Evolutionary conservation across 2,329 filamentous ascomycete species (phyloP).

Genomic region (Aspergillus ustus): DNA sequence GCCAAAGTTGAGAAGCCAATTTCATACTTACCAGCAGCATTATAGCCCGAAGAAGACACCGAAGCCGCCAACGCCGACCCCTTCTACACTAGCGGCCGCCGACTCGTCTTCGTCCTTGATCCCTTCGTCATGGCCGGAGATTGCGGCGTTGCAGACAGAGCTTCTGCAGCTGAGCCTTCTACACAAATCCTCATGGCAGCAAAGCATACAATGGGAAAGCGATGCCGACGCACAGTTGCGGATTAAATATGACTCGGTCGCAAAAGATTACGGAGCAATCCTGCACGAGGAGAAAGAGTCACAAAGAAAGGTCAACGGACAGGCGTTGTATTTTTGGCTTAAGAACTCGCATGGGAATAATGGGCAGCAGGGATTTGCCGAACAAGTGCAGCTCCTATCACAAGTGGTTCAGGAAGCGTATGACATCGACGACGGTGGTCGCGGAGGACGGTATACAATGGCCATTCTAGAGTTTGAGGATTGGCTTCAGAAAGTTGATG

Average conservation of each 20-base stretch:
- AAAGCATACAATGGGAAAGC: constrained; percentile 37
- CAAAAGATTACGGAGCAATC: constrained; percentile 38
- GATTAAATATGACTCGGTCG: constrained; percentile 41
- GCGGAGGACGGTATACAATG: constrained; percentile 35
- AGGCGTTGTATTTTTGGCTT: constrained; percentile 41
- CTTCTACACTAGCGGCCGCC: constrained; percentile 20
- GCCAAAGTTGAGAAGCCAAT: constrained; percentile 34
- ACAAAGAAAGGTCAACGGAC: constrained; percentile 40
- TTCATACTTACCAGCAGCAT: constrained; percentile 45
- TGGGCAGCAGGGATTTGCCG: constrained; percentile 35
- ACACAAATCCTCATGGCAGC: constrained; percentile 36
- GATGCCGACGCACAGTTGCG: constrained; percentile 36
- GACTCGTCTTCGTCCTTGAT: constrained; percentile 29
- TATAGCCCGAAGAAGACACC: constrained; percentile 44
- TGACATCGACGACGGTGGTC: constrained; percentile 32
- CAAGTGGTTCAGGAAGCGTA: constrained; percentile 45
- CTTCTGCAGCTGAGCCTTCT: constrained; percentile 49
- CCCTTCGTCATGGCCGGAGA: constrained; percentile 39
- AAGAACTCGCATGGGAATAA: constrained; percentile 35
- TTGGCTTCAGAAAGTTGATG: constrained; percentile 39
- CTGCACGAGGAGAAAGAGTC: constrained; percentile 37
- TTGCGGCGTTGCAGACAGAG: constrained; percentile 46
- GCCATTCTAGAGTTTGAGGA: constrained; percentile 39
- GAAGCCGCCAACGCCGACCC: constrained; percentile 29
- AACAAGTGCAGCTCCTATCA: constrained; percentile 46